Conservation (phyloP, 176 grass and related monocot species). For the Typha latifolia region DNA sequence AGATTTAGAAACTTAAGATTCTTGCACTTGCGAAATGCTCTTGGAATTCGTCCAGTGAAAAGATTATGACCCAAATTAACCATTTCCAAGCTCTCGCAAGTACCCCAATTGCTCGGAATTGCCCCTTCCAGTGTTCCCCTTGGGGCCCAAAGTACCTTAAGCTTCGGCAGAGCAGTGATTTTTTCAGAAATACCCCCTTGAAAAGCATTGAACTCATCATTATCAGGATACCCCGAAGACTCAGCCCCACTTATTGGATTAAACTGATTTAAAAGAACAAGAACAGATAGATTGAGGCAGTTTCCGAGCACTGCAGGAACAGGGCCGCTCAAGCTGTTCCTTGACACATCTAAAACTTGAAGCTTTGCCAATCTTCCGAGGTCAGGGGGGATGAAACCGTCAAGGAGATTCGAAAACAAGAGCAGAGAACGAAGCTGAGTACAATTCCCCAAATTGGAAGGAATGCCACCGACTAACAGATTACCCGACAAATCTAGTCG, state of each 20-base stretch:
- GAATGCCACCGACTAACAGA: conserved; percentile 39
- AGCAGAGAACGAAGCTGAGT: conserved; percentile 38
- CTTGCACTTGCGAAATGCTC: conserved; percentile 18
- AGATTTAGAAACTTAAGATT: conserved; percentile 43
- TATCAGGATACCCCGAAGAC: neutral
- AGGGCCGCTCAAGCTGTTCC: conserved; percentile 56
- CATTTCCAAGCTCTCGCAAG: conserved; percentile 39
- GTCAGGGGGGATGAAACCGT: conserved; percentile 54
- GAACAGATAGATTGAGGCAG: conserved; percentile 44
- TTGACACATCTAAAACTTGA: conserved; percentile 57
- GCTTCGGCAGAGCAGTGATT: conserved; percentile 31
- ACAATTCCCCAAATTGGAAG: conserved; percentile 50
- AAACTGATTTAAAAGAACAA: conserved; percentile 55
- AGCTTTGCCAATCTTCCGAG: conserved; percentile 56
- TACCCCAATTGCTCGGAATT: conserved; percentile 31
- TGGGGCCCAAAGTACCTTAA: conserved; percentile 39
- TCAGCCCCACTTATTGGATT: conserved; percentile 15
- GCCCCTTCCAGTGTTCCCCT: conserved; percentile 25
- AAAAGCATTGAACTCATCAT: conserved; percentile 57
- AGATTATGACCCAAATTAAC: conserved; percentile 35
- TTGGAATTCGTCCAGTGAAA: conserved; percentile 25
- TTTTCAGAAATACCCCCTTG: conserved; percentile 25
- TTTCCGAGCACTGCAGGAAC: conserved; percentile 56
- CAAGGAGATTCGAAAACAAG: conserved; percentile 59
- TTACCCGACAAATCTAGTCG: conserved; percentile 47